Conservation (phyloP, 208 protist species). For the Histomonas meleagridis region DNA sequence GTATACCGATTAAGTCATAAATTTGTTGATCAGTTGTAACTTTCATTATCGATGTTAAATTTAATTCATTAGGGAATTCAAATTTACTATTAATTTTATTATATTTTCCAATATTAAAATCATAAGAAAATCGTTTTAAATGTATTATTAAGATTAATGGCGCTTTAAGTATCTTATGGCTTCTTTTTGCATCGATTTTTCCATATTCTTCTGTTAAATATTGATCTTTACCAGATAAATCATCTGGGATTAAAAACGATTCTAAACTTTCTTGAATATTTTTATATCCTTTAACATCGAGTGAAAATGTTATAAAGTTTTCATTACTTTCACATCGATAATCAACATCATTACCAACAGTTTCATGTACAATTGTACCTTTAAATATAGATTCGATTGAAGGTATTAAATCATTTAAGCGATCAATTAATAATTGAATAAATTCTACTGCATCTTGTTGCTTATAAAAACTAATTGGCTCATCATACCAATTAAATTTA, state of each 20-base stretch:
- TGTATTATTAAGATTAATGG: not conserved
- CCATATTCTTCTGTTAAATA: not conserved
- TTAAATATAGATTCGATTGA: not conserved
- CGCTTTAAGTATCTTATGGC: not conserved
- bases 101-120: not conserved
- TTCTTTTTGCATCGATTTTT: not conserved
- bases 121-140: not conserved
- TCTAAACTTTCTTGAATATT: not conserved
- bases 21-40: not conserved
- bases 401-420: not conserved
- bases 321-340: not conserved
- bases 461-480: not conserved
- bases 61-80: not conserved
- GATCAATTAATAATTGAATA: not conserved
- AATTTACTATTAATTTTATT: not conserved
- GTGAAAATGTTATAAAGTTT: not conserved
- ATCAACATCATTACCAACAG: not conserved
- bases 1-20: not conserved
- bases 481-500: not conserved
- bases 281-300: not conserved
- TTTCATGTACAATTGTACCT: not conserved
- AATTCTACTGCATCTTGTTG: conserved; percentile 32
- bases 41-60: not conserved
- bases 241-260: not conserved
- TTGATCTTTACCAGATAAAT: not conserved